phyloP scores from a whole-genome alignment of 768 basidiomycete species.

The Boletus vermiculosoides region DNA sequence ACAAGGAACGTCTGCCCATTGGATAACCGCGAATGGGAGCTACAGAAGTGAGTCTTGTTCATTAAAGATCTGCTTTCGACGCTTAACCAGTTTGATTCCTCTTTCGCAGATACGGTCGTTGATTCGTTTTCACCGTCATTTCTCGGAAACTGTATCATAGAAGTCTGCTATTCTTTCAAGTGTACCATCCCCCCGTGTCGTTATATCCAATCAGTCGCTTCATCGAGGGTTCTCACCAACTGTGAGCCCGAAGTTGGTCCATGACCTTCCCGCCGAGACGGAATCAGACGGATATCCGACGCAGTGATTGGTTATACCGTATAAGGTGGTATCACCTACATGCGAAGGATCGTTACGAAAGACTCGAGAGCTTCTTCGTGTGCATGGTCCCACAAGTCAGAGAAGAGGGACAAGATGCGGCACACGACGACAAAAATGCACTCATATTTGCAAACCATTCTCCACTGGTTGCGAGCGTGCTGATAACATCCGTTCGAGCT shows the following conservation, averaged over 20 bases:
- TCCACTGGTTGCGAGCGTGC: background rate
- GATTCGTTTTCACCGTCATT: slow-evolving; percentile 10
- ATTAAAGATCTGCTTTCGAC: background rate
- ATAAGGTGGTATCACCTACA: background rate
- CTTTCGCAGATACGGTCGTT: slow-evolving; percentile 41
- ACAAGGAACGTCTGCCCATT: slow-evolving; percentile 93
- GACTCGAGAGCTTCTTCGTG: background rate
- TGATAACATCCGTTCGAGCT: slow-evolving; percentile 21
- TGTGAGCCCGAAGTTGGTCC: background rate
- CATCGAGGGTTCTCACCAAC: background rate
- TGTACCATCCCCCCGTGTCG: slow-evolving; percentile 13
- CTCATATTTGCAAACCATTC: background rate
- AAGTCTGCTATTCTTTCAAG: background rate
- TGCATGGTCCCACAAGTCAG: background rate
- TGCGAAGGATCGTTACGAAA: background rate
- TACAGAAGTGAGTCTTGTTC: slow-evolving; percentile 77
- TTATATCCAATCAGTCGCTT: background rate
- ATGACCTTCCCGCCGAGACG: background rate
- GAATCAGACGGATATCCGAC: background rate
- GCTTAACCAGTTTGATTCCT: background rate
- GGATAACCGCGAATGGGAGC: slow-evolving; percentile 95
- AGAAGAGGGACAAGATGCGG: background rate
- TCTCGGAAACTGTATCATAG: slow-evolving; percentile 21
- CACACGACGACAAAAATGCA: background rate
- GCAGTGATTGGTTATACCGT: background rate